A percentile compares a stretch with the other conserved stretches of the same genome.
These are phyloP conservation scores for Neurospora tetraspora DNA, from an alignment of 495 filamentous ascomycete genomes.

Conservation along the genomic window DNA sequence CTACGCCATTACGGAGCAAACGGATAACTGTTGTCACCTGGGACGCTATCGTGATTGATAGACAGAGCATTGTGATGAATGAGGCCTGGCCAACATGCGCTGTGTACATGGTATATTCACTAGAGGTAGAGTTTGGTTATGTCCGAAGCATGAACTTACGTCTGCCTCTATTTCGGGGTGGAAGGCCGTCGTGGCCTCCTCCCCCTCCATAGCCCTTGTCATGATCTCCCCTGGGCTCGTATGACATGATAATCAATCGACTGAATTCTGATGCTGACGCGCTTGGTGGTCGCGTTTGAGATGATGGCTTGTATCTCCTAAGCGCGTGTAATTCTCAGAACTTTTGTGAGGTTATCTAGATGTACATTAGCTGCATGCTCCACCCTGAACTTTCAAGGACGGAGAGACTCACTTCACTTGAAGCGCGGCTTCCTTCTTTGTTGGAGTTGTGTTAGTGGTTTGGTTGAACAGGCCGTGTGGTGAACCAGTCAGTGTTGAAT, in stretches of 20 bases:
- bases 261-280: neutral
- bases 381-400: neutral
- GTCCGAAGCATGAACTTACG: slow-evolving; percentile 7
- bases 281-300: neutral
- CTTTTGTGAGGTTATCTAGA: neutral
- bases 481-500: neutral
- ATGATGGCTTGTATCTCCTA: neutral
- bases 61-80: neutral
- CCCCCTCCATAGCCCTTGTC: slow-evolving; percentile 13
- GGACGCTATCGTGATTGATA: neutral
- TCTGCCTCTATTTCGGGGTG: slow-evolving; percentile 13
- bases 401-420: neutral
- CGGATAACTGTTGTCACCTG: neutral
- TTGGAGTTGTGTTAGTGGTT: neutral
- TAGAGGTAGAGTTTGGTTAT: neutral
- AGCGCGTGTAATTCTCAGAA: neutral
- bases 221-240: slow-evolving; percentile 33
- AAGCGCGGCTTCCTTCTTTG: neutral
- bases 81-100: neutral
- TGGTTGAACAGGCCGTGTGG: neutral
- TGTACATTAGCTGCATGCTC: neutral
- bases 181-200: slow-evolving; percentile 14
- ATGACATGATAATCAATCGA: slow-evolving; percentile 26
- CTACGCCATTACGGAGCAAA: neutral
- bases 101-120: neutral